Evolutionary conservation across 2,329 filamentous ascomycete species (phyloP), one percentile per base, ranked within the genome.

Genomic region (Talaromyces islandicus): DNA sequence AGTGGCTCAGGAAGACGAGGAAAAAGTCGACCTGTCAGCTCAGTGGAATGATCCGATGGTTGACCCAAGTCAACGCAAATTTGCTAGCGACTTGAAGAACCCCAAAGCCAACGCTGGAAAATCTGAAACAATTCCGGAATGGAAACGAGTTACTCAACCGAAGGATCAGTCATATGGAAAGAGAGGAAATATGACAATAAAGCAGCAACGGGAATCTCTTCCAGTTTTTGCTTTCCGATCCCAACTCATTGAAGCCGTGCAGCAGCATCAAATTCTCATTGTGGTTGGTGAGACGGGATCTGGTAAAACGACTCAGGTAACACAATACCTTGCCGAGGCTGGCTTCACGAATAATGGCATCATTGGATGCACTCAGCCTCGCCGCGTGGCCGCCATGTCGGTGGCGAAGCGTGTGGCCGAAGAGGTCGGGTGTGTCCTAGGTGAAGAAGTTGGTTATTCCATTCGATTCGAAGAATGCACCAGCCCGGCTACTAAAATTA

Each of bases 21-120:
- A 57, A 17, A 25, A 46, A 1, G 48, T 52, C 27, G 92, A 97
- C 68, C 80, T 99, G 3, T 86, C 88, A 57, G 86, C 90, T 12
- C 92, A 97, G 73, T 99, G 95, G 95, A 89, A 97, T 60, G 94
- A 99, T 72, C 94, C 94, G 0, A 96, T 99, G 92, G 88, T 91
- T 14, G 85, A 88, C 25, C 88, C 91, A 1, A 89, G 94, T 64
- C 86, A 92, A 71, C 84, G 89, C 59, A 88, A 94, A 65, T 99
- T 99, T 75, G 94, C 94, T 1, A 88, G 88, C 65, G 94, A 97
- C 65, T 73, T 97, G 55, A 85, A 91, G 58, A 88, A 85, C 64
- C 81, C 87, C 0, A 85, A 87, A 64, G 71, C 79, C 4, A 84
- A 85, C 65, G 75, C 85, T 1, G 79, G 79, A 0, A 89, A 91